Percentiles rank a stretch among this genome's conserved stretches.
These are phyloP conservation scores for Astragalus glycyphyllos DNA, from an alignment of 306 rosid species.

Conservation along the genomic window DNA sequence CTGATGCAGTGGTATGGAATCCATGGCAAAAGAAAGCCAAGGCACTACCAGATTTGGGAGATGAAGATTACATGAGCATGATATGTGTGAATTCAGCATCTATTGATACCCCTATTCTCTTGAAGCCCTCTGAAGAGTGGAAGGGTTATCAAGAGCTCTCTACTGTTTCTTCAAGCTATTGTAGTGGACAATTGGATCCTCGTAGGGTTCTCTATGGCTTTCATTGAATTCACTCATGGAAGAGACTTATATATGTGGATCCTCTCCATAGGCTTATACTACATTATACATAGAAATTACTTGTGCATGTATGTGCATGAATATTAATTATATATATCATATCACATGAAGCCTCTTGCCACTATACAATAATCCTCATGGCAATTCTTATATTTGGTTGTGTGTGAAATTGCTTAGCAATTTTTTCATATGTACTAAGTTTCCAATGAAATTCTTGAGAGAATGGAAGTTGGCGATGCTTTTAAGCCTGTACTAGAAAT, in stretches of 20 bases:
- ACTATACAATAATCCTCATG: slow-evolving; percentile 26
- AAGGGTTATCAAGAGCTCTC: slow-evolving; percentile 75
- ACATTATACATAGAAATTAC: slow-evolving; percentile 4
- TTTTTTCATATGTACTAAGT: slow-evolving; percentile 6
- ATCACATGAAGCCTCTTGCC: slow-evolving; percentile 1
- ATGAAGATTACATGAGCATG: slow-evolving; percentile 74
- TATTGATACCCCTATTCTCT: slow-evolving; percentile 58
- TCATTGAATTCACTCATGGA: slow-evolving; percentile 26
- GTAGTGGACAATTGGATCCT: slow-evolving; percentile 89
- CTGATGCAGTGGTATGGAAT: slow-evolving; percentile 83
- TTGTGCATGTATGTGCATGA: too few species aligned
- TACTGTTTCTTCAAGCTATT: slow-evolving; percentile 78
- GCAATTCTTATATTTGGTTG: background rate
- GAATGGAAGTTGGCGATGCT: slow-evolving; percentile 6
- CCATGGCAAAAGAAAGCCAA: slow-evolving; percentile 79
- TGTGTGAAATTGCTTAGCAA: slow-evolving; percentile 1
- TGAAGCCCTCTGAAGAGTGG: slow-evolving; percentile 84
- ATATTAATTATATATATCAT: too few species aligned
- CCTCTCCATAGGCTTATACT: too few species aligned
- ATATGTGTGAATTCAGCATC: slow-evolving; percentile 72
- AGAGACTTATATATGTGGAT: too few species aligned
- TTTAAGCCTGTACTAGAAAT: slow-evolving; percentile 11
- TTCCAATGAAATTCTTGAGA: slow-evolving; percentile 1
- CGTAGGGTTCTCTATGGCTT: slow-evolving; percentile 64
- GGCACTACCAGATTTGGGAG: slow-evolving; percentile 68